These are phyloP conservation scores for Salix udensis DNA, from an alignment of 345 rosid genomes.

Conservation along the genomic window DNA sequence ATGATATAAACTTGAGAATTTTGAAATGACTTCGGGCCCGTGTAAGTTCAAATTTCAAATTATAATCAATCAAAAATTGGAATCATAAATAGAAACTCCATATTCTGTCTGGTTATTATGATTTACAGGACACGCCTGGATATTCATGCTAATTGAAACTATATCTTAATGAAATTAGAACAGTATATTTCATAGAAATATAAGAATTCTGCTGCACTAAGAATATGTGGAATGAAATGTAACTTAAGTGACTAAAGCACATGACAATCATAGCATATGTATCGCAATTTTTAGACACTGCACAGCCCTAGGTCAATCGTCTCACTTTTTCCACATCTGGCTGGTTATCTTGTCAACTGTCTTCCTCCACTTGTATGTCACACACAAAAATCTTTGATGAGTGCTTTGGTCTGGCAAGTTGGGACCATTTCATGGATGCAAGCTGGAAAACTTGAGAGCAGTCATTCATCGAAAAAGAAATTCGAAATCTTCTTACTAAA, in stretches of 20 bases:
- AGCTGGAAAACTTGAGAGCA: background rate
- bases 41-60: background rate
- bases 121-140: background rate
- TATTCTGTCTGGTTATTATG: background rate
- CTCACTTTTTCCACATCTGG: background rate
- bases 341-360: background rate
- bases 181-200: background rate
- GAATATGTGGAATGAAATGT: background rate
- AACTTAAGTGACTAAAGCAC: background rate
- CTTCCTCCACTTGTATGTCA: background rate
- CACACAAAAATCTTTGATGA: background rate
- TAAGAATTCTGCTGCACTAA: background rate
- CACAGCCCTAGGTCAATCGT: background rate
- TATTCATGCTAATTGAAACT: background rate
- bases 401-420: background rate
- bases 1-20: background rate
- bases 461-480: background rate
- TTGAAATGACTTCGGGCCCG: background rate
- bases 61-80: background rate
- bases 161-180: background rate
- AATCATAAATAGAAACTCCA: background rate
- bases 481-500: background rate
- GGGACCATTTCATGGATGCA: background rate
- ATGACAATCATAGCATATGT: background rate
- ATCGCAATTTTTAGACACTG: background rate